These are phyloP conservation scores for Mollisiaceae sp. DNA, from an alignment of 2,329 filamentous ascomycete species.

Conservation along the genomic window DNA sequence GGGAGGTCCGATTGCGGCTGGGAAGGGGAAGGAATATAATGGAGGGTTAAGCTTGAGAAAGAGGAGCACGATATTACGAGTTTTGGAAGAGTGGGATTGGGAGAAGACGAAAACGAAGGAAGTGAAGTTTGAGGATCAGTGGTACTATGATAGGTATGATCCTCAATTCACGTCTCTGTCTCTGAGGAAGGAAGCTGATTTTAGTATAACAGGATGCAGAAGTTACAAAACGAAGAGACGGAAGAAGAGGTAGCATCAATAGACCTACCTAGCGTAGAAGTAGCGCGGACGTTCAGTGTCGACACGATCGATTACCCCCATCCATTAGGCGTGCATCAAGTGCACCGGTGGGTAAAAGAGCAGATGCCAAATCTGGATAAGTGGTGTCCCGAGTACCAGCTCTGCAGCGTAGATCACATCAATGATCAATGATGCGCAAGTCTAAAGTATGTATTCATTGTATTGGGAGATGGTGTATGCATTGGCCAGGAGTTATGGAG, in stretches of 20 bases:
- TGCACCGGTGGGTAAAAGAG: slow-evolving; percentile 37
- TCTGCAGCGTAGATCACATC: slow-evolving; percentile 7
- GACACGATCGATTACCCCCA: slow-evolving; percentile 41
- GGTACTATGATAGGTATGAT: slow-evolving; percentile 39
- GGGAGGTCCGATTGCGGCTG: slow-evolving; percentile 41
- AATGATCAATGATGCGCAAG: not conserved
- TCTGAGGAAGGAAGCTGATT: not conserved
- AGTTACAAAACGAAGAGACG: slow-evolving; percentile 32
- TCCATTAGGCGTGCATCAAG: slow-evolving; percentile 42
- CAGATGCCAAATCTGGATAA: slow-evolving; percentile 29
- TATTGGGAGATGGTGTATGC: not conserved
- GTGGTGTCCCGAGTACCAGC: slow-evolving; percentile 32
- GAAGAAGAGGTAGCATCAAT: slow-evolving; percentile 31
- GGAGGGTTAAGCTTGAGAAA: slow-evolving; percentile 48
- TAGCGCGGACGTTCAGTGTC: slow-evolving; percentile 41
- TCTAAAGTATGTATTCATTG: not conserved
- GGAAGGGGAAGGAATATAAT: slow-evolving; percentile 41
- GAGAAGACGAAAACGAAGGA: slow-evolving; percentile 30
- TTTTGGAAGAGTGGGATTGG: slow-evolving; percentile 40
- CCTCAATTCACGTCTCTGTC: not conserved
- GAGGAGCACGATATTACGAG: slow-evolving; percentile 41
- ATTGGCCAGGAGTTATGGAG: slow-evolving; percentile 6
- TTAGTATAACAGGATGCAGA: slow-evolving; percentile 27
- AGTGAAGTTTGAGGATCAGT: slow-evolving; percentile 40
- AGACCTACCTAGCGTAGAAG: slow-evolving; percentile 38